Base-by-base conservation (phyloP, 192 early-diverging fungal species). In the Gigaspora rosea region DNA sequence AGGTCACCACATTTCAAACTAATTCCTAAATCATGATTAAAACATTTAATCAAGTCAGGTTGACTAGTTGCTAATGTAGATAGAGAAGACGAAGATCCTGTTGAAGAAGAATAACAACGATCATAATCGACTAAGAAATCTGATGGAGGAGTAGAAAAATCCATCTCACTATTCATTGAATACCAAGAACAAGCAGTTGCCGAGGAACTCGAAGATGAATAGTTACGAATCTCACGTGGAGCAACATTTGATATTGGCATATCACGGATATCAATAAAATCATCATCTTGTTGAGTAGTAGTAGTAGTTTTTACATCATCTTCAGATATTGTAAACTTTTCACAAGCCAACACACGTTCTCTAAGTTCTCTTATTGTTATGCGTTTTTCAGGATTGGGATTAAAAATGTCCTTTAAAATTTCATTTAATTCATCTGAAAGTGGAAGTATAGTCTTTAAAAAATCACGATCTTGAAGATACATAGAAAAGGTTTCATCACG, bases 391-490 rank as follows among this genome's bases (percentile, higher is more conserved):
- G 87, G 87, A 70, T 83, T 81, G 6, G 86, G 78, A 63, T 80
- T 82, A 68, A 88, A 88, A 3, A 84, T 77, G 16, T 79, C 56
- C 27, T 80, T 78, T 50, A 88, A 72, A n/a, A 86, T 88, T 35
- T 86, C 86, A 36, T 89, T 87, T 13, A 91, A 85, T 20, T 88
- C 89, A 7, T 81, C 79, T 2, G 91, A 91, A 33, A 94, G 82
- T 0, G 81, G 79, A 4, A 91, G 82, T 41, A 91, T 90, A 8
- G 81, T 81, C 61, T 89, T 86, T 47, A 94, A 88, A 78, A 91
- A 92, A 76, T 91, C 82, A 52, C 85, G 85, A 27, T 85, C 76
- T 56, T 61, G 71, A 8, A 82, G 68, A 87, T 88, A 85, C 57
- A 85, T 79, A 56, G 86, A 75, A 85, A 90, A 86, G 62, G 85